Conservation (phyloP, 108 stramenopile species). For the Cyclostephanos tholiformis region DNA sequence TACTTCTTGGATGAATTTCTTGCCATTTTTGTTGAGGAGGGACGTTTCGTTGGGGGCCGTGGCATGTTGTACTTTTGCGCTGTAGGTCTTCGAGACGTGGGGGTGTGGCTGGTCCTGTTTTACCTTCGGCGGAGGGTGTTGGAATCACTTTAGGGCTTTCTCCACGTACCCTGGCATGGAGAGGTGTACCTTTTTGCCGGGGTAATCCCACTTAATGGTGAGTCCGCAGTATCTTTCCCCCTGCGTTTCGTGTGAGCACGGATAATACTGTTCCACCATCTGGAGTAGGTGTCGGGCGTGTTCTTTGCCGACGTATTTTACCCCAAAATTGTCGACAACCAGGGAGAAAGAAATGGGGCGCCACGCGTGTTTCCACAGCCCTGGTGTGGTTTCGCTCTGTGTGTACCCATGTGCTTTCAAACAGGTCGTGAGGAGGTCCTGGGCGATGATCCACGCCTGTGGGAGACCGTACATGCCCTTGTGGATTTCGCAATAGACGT, state of each 20-base stretch:
- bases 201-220: conserved; percentile 13
- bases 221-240: background rate
- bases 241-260: background rate
- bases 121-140: background rate
- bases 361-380: conserved; percentile 48
- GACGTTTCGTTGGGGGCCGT: too few relatives aligned
- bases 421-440: background rate
- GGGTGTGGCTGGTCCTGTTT: too few relatives aligned
- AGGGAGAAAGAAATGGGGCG: conserved; percentile 26
- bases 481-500: conserved; percentile 21
- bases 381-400: conserved; percentile 33
- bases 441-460: conserved; percentile 54
- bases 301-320: conserved; percentile 16
- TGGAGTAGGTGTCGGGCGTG: conserved; percentile 7
- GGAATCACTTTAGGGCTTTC: background rate
- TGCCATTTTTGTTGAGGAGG: too few relatives aligned
- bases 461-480: conserved; percentile 60
- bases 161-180: conserved; percentile 4
- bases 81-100: too few relatives aligned
- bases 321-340: conserved; percentile 46
- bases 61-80: too few relatives aligned
- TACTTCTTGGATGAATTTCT: too few relatives aligned
- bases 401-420: conserved; percentile 33
- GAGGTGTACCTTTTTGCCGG: background rate
- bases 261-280: background rate